These are phyloP conservation scores for Pichia californica DNA, from an alignment of 805 yeast species.

Conservation along the genomic window DNA sequence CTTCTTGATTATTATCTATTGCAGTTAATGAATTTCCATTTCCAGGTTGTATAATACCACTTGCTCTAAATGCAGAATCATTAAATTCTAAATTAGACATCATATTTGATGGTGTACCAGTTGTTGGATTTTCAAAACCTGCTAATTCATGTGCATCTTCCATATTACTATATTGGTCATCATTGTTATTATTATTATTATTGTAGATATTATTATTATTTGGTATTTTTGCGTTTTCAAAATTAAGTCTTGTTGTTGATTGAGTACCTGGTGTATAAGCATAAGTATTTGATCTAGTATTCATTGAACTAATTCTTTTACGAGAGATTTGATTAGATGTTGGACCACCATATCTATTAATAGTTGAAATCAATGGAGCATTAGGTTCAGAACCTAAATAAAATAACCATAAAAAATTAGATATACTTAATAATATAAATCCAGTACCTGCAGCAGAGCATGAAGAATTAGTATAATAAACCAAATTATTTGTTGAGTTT, in stretches of 20 bases:
- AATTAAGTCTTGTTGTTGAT: constrained; percentile 6
- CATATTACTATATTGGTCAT: constrained; percentile 4
- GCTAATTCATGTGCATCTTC: constrained; percentile 10
- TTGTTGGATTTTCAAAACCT: constrained; percentile 13
- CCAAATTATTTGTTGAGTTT: constrained; percentile 72
- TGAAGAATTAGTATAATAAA: constrained; percentile 60
- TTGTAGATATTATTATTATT: neutral
- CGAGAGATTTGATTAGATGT: constrained; percentile 16
- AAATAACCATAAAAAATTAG: constrained; percentile 78
- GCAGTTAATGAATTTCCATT: too few relatives aligned
- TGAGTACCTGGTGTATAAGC: constrained; percentile 2
- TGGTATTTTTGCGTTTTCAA: neutral
- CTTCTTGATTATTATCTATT: neutral
- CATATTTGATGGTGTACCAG: neutral
- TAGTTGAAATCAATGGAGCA: constrained; percentile 77
- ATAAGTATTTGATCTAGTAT: neutral
- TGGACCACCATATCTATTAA: constrained; percentile 69
- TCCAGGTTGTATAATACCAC: constrained; percentile 8
- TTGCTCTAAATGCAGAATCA: constrained; percentile 11
- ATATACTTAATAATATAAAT: constrained; percentile 71
- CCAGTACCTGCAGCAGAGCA: constrained; percentile 91
- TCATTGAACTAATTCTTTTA: constrained; percentile 13
- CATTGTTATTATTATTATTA: neutral
- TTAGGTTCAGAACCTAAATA: constrained; percentile 89
- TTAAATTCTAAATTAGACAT: constrained; percentile 1